Evolutionary conservation across 2,329 filamentous ascomycete species (phyloP), one percentile per base, ranked within the genome.

Genomic region (Chaetothyriales sp.): DNA sequence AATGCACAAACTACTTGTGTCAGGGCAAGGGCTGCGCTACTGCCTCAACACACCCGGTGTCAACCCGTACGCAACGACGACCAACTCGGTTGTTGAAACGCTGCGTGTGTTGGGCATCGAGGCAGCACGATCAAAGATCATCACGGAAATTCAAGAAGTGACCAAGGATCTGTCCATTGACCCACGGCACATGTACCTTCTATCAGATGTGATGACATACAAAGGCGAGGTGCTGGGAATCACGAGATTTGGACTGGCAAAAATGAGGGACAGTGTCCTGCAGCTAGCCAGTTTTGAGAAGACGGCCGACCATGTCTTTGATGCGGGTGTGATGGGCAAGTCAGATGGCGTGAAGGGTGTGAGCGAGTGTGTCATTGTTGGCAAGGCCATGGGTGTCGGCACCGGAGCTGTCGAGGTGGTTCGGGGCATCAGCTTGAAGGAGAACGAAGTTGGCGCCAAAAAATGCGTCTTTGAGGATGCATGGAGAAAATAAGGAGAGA

Each of bases 141-240:
- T 92, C 47, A 73, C 78, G 45, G 92, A 98, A 71, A 96, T 98
- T 61, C 77, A 76, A 49, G 75, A 77, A 49, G 92, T 96, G 63
- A 98, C 96, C 89, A 79, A 79, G 36, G 81, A 83, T 65, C 95
- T 98, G 88, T 81, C 80, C 66, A 96, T 98, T 62, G 92, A 98
- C 68, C 90, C 89, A 44, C 85, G 92, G 51, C 92, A 98, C 70
- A 96, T 98, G 88, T 84, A 95, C 65, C 77, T 98, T 18, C 79
- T 98, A 1, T 90, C 92, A 9, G 92, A 98, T 63, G 89, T 95
- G 49, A 98, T 98, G 92, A 96, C 92, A 0, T 96, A 90, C 76
- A 96, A 95, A 72, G 92, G 92, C 48, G 90, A 96, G 60, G 86
- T 98, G 0, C 77, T 95, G 18, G 92, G 92, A 48, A 98, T 98